Conservation (phyloP, 1,139 yeast species). For the Zygosaccharomyces sapae region DNA sequence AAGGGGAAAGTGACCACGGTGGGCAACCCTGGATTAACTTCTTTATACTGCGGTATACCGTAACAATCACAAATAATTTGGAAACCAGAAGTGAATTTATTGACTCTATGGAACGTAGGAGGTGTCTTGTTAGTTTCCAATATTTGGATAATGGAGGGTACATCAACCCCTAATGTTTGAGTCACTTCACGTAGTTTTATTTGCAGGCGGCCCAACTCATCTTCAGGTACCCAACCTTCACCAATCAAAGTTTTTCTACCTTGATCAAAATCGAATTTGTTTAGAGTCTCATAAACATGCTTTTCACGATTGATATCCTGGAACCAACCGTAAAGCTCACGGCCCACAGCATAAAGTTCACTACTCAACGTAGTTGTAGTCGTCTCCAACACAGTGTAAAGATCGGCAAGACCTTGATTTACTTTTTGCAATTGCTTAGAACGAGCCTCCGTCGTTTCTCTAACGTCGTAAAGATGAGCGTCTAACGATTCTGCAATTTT, state of each 20-base stretch:
- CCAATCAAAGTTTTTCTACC: slow-evolving; percentile 85
- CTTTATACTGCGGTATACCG: slow-evolving; percentile 91
- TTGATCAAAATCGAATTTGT: slow-evolving; percentile 77
- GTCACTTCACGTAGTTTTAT: slow-evolving; percentile 55
- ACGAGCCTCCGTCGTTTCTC: slow-evolving; percentile 55
- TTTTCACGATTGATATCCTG: slow-evolving; percentile 67
- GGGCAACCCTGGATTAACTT: slow-evolving; percentile 93
- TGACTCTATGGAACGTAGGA: slow-evolving; percentile 88
- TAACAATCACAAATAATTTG: slow-evolving; percentile 93
- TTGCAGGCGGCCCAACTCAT: slow-evolving; percentile 47
- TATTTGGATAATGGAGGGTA: slow-evolving; percentile 74
- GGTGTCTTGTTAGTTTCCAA: slow-evolving; percentile 79
- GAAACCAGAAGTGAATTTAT: slow-evolving; percentile 88
- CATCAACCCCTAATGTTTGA: slow-evolving; percentile 43
- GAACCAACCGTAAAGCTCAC: slow-evolving; percentile 65
- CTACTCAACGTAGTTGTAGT: slow-evolving; percentile 68
- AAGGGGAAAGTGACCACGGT: slow-evolving; percentile 95
- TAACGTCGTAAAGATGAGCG: slow-evolving; percentile 68
- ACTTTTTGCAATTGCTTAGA: slow-evolving; percentile 54
- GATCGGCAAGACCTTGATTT: slow-evolving; percentile 55
- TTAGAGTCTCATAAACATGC: slow-evolving; percentile 68
- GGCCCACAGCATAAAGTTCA: slow-evolving; percentile 72
- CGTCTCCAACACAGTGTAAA: slow-evolving; percentile 64
- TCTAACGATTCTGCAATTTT: slow-evolving; percentile 81
- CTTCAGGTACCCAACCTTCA: slow-evolving; percentile 92